Conservation (phyloP, 495 filamentous ascomycete genomes). For the Penicillium bialowiezense region DNA sequence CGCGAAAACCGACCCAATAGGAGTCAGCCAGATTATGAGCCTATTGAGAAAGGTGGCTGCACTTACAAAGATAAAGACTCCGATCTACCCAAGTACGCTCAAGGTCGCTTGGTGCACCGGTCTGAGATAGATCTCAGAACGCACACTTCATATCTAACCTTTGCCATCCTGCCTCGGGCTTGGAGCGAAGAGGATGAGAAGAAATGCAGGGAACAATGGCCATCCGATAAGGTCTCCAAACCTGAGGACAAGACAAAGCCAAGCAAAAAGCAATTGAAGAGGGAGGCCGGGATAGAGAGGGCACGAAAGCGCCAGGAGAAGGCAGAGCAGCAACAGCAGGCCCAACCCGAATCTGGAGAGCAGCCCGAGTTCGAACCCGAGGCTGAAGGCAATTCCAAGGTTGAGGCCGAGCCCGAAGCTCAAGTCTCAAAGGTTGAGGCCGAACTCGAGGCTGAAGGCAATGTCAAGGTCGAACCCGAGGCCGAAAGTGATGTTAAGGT, state of each 20-base stretch:
- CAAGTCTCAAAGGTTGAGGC: too few relatives aligned
- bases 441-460: conserved; percentile 11
- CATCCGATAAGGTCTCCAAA: conserved; percentile 34
- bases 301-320: conserved; percentile 31
- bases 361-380: conserved; percentile 15
- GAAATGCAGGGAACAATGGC: conserved; percentile 60
- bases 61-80: conserved; percentile 1
- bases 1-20: conserved; percentile 31
- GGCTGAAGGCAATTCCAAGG: conserved; percentile 11
- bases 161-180: conserved; percentile 80
- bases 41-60: not conserved
- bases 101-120: conserved; percentile 74
- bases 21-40: not conserved
- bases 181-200: conserved; percentile 84
- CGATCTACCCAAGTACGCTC: conserved; percentile 40
- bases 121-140: conserved; percentile 87
- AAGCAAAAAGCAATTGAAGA: conserved; percentile 53
- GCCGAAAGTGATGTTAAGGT: too few relatives aligned
- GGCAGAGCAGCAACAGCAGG: conserved; percentile 47
- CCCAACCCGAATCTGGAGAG: conserved; percentile 21
- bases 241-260: conserved; percentile 35
- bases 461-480: conserved; percentile 14
- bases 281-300: conserved; percentile 34
- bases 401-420: too few relatives aligned
- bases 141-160: conserved; percentile 93